Percentiles rank a stretch among this genome's conserved stretches.
phyloP scores from a whole-genome alignment of 305 asterid genomes.

The Withania somnifera region DNA sequence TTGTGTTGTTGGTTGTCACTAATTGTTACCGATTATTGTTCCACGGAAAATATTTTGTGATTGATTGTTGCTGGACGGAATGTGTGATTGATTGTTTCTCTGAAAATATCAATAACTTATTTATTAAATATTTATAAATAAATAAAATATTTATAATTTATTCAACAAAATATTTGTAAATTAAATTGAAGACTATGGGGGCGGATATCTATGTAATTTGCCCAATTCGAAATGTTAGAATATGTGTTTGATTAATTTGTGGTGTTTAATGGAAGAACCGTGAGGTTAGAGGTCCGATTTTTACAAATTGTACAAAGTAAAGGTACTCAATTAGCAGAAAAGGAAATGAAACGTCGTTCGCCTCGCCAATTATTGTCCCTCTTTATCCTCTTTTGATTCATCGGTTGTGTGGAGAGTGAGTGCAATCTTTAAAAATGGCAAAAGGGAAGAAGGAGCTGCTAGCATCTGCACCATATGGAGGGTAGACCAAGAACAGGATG shows the following conservation, averaged over 20 bases:
- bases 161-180: too few species aligned
- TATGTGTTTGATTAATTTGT: neutral
- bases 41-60: too few species aligned
- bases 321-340: neutral
- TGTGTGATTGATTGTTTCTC: too few species aligned
- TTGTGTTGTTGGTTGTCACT: too few species aligned
- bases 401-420: too few species aligned
- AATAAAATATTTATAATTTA: too few species aligned
- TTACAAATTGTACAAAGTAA: neutral
- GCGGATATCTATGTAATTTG: too few species aligned
- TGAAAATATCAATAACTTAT: too few species aligned
- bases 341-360: neutral
- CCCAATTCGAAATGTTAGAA: neutral
- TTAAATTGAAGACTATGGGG: too few species aligned
- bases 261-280: neutral
- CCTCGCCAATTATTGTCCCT: neutral
- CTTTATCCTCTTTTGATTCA: neutral
- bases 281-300: neutral
- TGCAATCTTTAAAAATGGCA: constrained; percentile 28
- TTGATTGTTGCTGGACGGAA: too few species aligned
- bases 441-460: constrained; percentile 81
- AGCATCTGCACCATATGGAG: constrained; percentile 95
- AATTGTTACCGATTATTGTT: too few species aligned
- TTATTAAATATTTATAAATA: too few species aligned
- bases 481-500: constrained; percentile 36